Base-by-base conservation (phyloP, 768 basidiomycete genomes). In the Harrya chromipes region DNA sequence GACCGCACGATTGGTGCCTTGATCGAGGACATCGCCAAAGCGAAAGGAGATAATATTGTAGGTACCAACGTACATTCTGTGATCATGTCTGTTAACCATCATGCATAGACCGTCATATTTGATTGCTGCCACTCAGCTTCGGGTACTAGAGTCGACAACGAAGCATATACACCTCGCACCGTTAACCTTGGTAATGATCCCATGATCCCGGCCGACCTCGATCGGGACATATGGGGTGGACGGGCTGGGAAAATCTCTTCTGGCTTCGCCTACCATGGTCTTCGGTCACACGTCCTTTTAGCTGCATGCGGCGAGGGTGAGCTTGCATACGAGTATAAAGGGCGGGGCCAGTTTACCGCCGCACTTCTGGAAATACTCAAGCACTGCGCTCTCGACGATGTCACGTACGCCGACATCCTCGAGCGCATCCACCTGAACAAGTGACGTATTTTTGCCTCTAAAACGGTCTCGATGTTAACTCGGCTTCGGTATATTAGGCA, bases 101-200 rank as follows among this genome's bases (percentile, higher is more conserved):
- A 2, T 33, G 14, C 3, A 16, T 46, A 78, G 77, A 75, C 72
- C 11, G 58, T 78, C 14, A 72, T 78, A 39, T 61, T 78, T 6
- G 77, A 77, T 46, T 77, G 77, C 40, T 78, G 77, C 53, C 63
- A 69, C 54, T 73, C 77, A 6, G 72, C 63, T 1, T 72, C 73
- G 1, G 62, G 71, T 10, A 69, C 62, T 11, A 66, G 74, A 12
- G 24, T 13, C 20, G 26, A 26, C 34, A 41, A 36, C n/a, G 9
- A 50, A n/a, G 45, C n/a, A 38, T 53, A 46, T 20, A 16, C 34
- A 1, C 34, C 50, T 43, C 61, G 61, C 1, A 26, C 29, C 1
- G 46, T 55, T 7, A 2, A 41, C 13, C 36, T 63, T 6, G 14
- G 33, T 9, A 16, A 5, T 14, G 14, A 48, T 12, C 11, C n/a